Conservation (phyloP, 2,329 filamentous ascomycete genomes). For the Ophiobolus disseminans region DNA sequence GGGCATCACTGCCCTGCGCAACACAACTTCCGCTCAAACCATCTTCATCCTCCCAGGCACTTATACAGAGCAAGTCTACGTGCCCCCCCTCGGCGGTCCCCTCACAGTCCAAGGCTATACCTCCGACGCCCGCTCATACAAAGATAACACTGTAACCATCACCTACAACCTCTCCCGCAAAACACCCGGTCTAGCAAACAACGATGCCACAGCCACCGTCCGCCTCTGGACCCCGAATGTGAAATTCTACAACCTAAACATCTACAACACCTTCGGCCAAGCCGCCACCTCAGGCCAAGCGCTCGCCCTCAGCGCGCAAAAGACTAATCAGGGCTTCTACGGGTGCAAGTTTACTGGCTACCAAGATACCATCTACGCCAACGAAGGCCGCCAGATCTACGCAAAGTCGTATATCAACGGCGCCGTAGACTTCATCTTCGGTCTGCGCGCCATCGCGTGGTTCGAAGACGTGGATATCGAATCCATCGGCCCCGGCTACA, state of each 20-base stretch:
- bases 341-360: constrained; percentile 60
- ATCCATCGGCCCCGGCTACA: constrained; percentile 20
- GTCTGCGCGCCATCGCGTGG: constrained; percentile 56
- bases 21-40: constrained; percentile 17
- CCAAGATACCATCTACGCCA: constrained; percentile 57
- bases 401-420: constrained; percentile 63
- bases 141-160: constrained; percentile 63
- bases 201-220: constrained; percentile 60
- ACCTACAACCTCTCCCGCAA: constrained; percentile 51
- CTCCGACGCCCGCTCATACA: constrained; percentile 57
- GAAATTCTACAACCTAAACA: constrained; percentile 66
- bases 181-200: constrained; percentile 33
- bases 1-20: constrained; percentile 19
- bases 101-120: constrained; percentile 66
- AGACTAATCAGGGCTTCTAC: constrained; percentile 60
- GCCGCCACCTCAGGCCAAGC: constrained; percentile 44
- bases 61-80: constrained; percentile 65
- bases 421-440: constrained; percentile 66
- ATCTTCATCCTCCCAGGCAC: constrained; percentile 67
- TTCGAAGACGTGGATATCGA: constrained; percentile 48
- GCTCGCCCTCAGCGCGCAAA: constrained; percentile 60
- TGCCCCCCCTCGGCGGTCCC: constrained; percentile 54
- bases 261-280: constrained; percentile 53
- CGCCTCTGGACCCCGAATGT: constrained; percentile 56
- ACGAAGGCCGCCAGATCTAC: constrained; percentile 61